Base-by-base conservation (phyloP, 768 basidiomycete species). In the Trametes sanguinea region DNA sequence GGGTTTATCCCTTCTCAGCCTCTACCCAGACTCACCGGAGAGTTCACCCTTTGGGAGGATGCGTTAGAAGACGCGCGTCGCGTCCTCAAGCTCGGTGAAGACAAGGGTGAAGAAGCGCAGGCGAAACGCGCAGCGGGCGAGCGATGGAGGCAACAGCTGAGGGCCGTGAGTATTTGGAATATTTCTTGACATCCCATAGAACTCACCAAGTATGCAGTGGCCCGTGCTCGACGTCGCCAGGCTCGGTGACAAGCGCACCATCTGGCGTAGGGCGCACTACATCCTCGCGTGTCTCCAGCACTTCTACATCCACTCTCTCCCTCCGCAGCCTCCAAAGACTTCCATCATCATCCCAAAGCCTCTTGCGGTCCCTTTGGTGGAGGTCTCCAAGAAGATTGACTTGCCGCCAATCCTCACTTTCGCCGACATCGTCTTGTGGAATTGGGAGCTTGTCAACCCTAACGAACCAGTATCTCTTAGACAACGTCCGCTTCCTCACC, bases 381-480 rank as follows among this genome's bases (percentile, higher is more conserved):
- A 81, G 16, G 85, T 96, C 50, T 96, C 94, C 13, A 81, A 81
- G 9, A 75, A 82, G 54, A 82, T 99, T 44, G 86, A 85, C 54
- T 87, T 95, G n/a, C 94, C 95, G 6, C 96, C 96, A 4, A 85
- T 99, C 64, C 80, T 98, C 65, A 99, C 95, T 0, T 99, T 94
- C 71, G 92, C 95, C 30, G 96, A 97, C 72, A 94, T 92, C 16
- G 95, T 99, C 13, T 82, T 98, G 1, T 99, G 94, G 93, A 97
- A 98, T 72, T 89, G 85, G 81, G 85, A 85, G 40, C 78, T 84
- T 45, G 71, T 83, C 57, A 78, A 89, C 69, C 78, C 87, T 27
- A 73, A 74, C 22, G 72, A 79, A 40, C 88, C 90, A 46, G 75
- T 86, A 32, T 84, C 89, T 48, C 71, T 81, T 81, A 50, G 82